Evolutionary conservation across 305 asterid genomes (phyloP), one percentile per base, ranked within the genome.

Genomic region (Fraxinus albicans): DNA sequence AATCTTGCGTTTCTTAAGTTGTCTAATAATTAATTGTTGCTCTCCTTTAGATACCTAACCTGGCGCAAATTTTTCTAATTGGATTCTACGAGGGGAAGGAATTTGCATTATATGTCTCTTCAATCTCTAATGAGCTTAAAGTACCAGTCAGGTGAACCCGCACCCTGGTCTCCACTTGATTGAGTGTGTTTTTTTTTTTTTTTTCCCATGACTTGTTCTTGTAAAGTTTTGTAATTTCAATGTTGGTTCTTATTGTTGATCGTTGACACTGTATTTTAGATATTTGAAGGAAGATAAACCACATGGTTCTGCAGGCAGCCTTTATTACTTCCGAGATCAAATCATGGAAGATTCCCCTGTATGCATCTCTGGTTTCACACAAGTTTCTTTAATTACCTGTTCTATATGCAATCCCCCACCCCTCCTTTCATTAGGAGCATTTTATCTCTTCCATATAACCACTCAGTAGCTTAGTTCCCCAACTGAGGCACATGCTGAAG

Each of bases 291-390:
- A 94, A 85, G 98, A 94, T 73, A 93, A 89, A 78, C 98, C 98
- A 29, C 98, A 90, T 86, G 97, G 98, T 82, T 94, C 98, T 8
- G 98, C 95, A 8, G 98, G 98, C 50, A 89, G 96, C 78, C 89
- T 94, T 79, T 94, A 88, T 82, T 89, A 91, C 87, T 94, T 94
- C 88, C 89, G 92, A 86, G 95, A 93, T 90, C 88, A 84, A 73
- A 94, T 94, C 85, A 92, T 91, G 97, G 98, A 94, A 80, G 98
- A 94, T 74, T 87, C 91, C 81, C 98, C 98, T 23, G 98, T 94
- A 90, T 80, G 91, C 82, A 36, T 78, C 23, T 29, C 82, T 74
- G 79, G 36, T 81, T 78, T 67, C 65, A 19, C 19, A 63, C 78
- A 76, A n/a, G 15, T 72, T 80, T 77, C 82, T 38, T 23, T 29